These are phyloP conservation scores for Plasmodium cynomolgi DNA, from an alignment of 169 alveolate genomes.

Conservation along the genomic window DNA sequence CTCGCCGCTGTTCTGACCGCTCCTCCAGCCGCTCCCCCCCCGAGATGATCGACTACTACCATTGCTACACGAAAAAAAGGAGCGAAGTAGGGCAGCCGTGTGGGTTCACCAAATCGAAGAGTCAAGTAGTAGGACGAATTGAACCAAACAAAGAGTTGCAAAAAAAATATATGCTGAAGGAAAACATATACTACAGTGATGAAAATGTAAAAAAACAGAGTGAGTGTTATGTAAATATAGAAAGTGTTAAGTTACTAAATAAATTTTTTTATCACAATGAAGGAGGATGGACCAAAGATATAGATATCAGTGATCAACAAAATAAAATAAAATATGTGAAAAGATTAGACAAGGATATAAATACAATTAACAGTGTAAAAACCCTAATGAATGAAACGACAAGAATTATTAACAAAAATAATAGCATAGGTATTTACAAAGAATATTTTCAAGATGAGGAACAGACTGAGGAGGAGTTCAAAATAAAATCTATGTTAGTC, in stretches of 20 bases:
- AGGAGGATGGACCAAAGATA: conserved; percentile 73
- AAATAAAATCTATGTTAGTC: conserved; percentile 55
- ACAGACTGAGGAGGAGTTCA: conserved; percentile 46
- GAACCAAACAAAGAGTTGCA: conserved; percentile 32
- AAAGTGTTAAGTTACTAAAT: conserved; percentile 55
- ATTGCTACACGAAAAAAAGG: conserved; percentile 44
- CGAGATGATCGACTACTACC: conserved; percentile 48
- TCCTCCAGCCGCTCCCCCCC: neutral
- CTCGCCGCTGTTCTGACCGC: neutral
- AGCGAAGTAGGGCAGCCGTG: conserved; percentile 30
- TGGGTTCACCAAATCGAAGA: conserved; percentile 19
- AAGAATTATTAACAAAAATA: conserved; percentile 63
- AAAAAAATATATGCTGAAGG: conserved; percentile 42
- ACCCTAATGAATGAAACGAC: conserved; percentile 62
- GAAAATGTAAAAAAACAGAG: conserved; percentile 54
- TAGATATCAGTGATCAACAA: conserved; percentile 64
- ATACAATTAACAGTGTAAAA: conserved; percentile 59
- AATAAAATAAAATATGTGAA: conserved; percentile 52
- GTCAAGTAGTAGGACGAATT: conserved; percentile 45
- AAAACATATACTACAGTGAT: conserved; percentile 40
- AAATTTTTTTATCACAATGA: conserved; percentile 70
- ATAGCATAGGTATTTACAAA: conserved; percentile 63
- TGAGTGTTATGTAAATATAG: conserved; percentile 47
- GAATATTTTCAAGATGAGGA: conserved; percentile 47
- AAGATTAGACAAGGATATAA: conserved; percentile 49